Base-by-base conservation (phyloP, 352 stramenopile species). In the Thraustochytrium striatum region DNA sequence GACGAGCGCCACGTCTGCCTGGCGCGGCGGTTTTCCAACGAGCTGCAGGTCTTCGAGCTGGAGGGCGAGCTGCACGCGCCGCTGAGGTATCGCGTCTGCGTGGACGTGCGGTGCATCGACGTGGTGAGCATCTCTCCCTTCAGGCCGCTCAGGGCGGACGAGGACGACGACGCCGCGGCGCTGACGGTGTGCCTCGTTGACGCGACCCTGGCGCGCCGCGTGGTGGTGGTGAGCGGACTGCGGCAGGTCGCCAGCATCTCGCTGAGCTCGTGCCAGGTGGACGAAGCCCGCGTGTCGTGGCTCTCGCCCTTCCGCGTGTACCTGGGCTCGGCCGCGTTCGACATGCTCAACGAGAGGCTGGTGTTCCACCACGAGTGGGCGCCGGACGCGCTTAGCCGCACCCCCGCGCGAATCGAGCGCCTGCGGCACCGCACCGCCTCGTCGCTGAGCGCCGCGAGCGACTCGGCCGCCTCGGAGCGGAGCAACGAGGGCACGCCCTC, bases 61-160 rank as follows among this genome's bases (percentile, higher is more conserved):
- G 52, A 75, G n/a, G n/a, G n/a, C n/a, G n/a, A n/a, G n/a, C n/a
- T n/a, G n/a, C n/a, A n/a, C n/a, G n/a, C n/a, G n/a, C n/a, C n/a
- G n/a, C n/a, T n/a, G n/a, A n/a, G n/a, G n/a, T n/a, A n/a, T n/a
- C n/a, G n/a, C n/a, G n/a, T 75, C 50, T 0, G 35, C 16, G 52
- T 75, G 33, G 52, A 75, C 30, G 33, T 75, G 43, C 65, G 39
- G 21, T 61, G 52, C 36, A 38, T 75, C 19, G 65, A 75, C 39
- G 65, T 38, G 19, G 61, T 75, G 52, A 61, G 41, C 16, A 61
- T 75, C 13, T 75, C 65, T 9, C 65, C 65, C 8, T 75, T 62
- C 52, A n/a, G n/a, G n/a, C n/a, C n/a, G n/a, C n/a, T n/a, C n/a
- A n/a, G n/a, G n/a, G n/a, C n/a, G n/a, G n/a, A n/a, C n/a, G n/a